Base-by-base conservation (phyloP, 2,329 filamentous ascomycete species). In the Aciculosporium take region DNA sequence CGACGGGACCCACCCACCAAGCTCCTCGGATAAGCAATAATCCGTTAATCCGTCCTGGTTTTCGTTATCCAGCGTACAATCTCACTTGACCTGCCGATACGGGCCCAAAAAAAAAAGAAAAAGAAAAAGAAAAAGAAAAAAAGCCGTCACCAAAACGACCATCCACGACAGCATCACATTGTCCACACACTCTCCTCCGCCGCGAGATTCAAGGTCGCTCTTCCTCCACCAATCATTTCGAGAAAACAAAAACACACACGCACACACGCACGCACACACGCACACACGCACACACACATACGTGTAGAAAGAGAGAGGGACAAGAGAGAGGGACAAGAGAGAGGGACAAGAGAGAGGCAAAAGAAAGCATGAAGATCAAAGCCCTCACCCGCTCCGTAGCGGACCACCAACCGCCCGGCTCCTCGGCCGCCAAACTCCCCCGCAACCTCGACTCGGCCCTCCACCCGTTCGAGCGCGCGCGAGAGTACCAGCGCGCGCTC, bases 401-500 rank as follows among this genome's bases (percentile, higher is more conserved):
- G 53, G 72, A 76, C 43, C 71, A 78, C 51, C 79, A 83, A 60
- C 71, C 79, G 23, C 71, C 79, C 15, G 81, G 81, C 45, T 76
- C 77, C 42, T 72, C 74, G 58, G 73, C 79, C 41, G 62, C 75
- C 40, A 80, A 78, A 54, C 66, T 74, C 52, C 76, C 79, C 45
- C 74, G 79, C 49, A 84, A 84, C 56, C 71, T 93, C 54, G 84
- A 94, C 64, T 83, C 88, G 23, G 79, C 84, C 32, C 73, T 89
- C 45, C 87, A 94, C 63, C 88, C 85, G 2, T 94, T 95, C 62
- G 87, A 94, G 63, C 74, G 86, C 54, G 88, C 88, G 36, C 71
- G 87, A 60, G 88, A 94, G 65, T 71, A 70, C 51, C 59, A 66
- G 40, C 59, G 70, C 42, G 70, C 71, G 7, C 61, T 74, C 48